Evolutionary conservation across 2,329 filamentous ascomycete species (phyloP).

Genomic region (Parastagonospora nodorum): DNA sequence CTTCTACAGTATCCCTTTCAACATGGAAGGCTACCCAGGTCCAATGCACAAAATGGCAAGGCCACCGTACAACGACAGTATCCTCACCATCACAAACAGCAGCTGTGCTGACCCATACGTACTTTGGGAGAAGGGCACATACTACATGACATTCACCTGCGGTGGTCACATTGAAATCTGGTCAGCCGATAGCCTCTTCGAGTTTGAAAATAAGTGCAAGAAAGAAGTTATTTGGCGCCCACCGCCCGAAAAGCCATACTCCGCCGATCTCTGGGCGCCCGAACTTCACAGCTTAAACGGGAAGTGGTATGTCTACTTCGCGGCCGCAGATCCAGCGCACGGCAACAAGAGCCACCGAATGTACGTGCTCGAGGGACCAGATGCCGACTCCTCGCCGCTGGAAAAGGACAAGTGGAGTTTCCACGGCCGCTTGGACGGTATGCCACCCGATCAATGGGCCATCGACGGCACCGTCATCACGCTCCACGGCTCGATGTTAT

Average conservation of each 20-base stretch:
- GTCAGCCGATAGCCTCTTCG: constrained; percentile 47
- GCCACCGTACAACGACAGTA: constrained; percentile 45
- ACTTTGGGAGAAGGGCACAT: constrained; percentile 48
- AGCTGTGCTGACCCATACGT: constrained; percentile 54
- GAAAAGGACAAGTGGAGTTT: constrained; percentile 47
- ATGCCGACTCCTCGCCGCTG: constrained; percentile 34
- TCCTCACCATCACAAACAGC: constrained; percentile 49
- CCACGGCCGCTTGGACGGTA: constrained; percentile 47
- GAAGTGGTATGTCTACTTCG: constrained; percentile 61
- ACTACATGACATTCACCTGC: constrained; percentile 55
- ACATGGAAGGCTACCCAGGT: constrained; percentile 18
- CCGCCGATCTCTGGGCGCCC: constrained; percentile 59
- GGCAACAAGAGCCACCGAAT: constrained; percentile 54
- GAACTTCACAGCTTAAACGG: constrained; percentile 59
- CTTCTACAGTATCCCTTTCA: not conserved
- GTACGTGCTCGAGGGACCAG: constrained; percentile 52
- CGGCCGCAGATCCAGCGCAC: constrained; percentile 46
- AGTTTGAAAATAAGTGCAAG: constrained; percentile 45
- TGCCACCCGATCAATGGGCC: constrained; percentile 53
- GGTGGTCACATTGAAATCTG: constrained; percentile 53
- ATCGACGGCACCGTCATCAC: constrained; percentile 55
- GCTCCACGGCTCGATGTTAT: constrained; percentile 46
- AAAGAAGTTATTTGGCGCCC: constrained; percentile 52
- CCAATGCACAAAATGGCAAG: constrained; percentile 23
- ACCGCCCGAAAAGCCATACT: constrained; percentile 49